These are phyloP conservation scores for Rhodotorula sp. DNA, from an alignment of 1,284 basidiomycete species.

Conservation along the genomic window DNA sequence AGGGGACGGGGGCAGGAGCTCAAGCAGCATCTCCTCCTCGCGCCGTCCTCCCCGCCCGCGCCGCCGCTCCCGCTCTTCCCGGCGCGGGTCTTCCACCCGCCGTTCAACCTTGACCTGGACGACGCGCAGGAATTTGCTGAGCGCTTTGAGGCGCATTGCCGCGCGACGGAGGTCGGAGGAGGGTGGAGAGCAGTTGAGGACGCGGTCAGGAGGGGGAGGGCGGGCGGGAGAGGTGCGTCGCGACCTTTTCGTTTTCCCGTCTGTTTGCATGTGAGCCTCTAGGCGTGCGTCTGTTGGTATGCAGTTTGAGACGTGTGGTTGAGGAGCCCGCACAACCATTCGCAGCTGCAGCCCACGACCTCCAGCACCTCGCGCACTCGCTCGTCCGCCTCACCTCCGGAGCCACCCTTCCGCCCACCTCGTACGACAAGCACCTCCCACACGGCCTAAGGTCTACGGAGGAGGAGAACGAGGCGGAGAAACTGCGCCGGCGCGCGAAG, in stretches of 20 bases:
- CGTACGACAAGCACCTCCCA: conserved; percentile 55
- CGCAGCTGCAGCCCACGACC: background rate
- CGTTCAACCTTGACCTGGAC: conserved; percentile 74
- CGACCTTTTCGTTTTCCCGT: too few species aligned
- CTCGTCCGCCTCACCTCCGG: conserved; percentile 69
- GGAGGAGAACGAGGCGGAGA: conserved; percentile 49
- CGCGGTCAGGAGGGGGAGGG: conserved; percentile 64
- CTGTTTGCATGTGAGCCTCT: too few species aligned
- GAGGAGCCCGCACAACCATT: background rate
- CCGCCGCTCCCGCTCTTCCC: conserved; percentile 60
- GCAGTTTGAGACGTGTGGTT: too few species aligned
- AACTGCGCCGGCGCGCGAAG: conserved; percentile 46
- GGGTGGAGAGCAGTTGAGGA: conserved; percentile 44
- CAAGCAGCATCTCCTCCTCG: background rate
- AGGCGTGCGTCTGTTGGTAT: too few species aligned
- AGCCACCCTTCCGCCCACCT: conserved; percentile 62
- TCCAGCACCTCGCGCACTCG: conserved; percentile 55
- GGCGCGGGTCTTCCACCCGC: conserved; percentile 76
- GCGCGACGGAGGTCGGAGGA: conserved; percentile 64
- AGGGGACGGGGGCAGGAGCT: conserved; percentile 6
- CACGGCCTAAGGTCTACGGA: conserved; percentile 26
- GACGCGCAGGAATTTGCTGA: conserved; percentile 45
- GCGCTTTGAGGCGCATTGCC: conserved; percentile 66
- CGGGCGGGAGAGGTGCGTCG: conserved; percentile 65
- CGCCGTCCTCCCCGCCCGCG: background rate